Evolutionary conservation across 176 grass and related monocot species (phyloP), one percentile per base, ranked within the genome.

Genomic region (Zea luxurians): DNA sequence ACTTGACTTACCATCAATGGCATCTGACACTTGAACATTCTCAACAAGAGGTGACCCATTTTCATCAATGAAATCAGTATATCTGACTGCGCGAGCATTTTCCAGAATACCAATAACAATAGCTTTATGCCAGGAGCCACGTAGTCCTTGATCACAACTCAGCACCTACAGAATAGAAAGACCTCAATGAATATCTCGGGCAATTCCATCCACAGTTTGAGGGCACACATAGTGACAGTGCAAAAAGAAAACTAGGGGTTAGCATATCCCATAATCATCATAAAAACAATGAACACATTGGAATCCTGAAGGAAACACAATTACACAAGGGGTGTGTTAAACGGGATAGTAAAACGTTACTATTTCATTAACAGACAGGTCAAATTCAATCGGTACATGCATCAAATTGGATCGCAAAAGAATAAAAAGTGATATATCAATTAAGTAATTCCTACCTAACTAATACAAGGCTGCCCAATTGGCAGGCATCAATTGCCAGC

Each of bases 101-200:
- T 86, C 78, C 20, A 4, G 81, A 64, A 82, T 55, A 76, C 10
- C 71, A 71, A 63, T 77, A 42, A 86, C 72, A 64, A 86, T 54
- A 77, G 84, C 84, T 46, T 70, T 37, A 71, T 86, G 65, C 84
- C 84, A 86, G 42, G 84, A 86, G 34, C 84, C 84, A 64, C 72
- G 64, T 16, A 86, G 72, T 16, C 84, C 84, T 64, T 64, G 72
- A 71, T 86, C 84, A 77, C 27, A 86, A 57, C 78, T 70, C 43
- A 64, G 54, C 37, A 86, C 84, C 84, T 86, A 69, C 46, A 46
- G 11, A 76, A 82, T 2, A 71, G 21, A 86, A 76, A 64, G 4
- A 70, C 37, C 37, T 62, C 54, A 76, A 1, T 21, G 46, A 76
- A 38, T 54, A 47, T 76, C 2, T 2, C 40, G 35, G 6, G 12